Evolutionary conservation across 352 stramenopile genomes (phyloP).

Genomic region (Phytopythium montanum): DNA sequence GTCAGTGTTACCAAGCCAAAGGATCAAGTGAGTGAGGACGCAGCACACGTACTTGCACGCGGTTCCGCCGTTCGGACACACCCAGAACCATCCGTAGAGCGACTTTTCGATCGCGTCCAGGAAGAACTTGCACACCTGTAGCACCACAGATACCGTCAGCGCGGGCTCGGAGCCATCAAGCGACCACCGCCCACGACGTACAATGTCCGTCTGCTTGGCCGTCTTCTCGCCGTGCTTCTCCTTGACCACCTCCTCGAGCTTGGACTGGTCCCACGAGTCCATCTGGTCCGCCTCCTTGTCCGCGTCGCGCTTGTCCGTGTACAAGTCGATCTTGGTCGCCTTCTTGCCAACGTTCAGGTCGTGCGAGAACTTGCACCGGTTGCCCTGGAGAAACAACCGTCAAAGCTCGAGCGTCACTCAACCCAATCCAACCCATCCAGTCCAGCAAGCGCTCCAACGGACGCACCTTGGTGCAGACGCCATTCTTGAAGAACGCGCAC

Average conservation of each 20-base stretch:
- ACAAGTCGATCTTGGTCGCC: conserved; percentile 87
- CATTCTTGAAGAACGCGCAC: conserved; percentile 88
- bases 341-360: conserved; percentile 88
- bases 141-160: background rate
- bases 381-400: conserved; percentile 37
- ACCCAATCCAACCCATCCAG: background rate
- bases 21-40: background rate
- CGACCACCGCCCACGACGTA: conserved; percentile 16
- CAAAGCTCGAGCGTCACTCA: conserved; percentile 1
- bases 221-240: conserved; percentile 84
- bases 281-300: conserved; percentile 76
- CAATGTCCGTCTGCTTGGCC: conserved; percentile 84
- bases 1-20: background rate
- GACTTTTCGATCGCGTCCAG: conserved; percentile 90
- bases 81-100: conserved; percentile 90
- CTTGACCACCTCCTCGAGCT: conserved; percentile 83
- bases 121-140: conserved; percentile 82
- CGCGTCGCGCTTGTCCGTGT: conserved; percentile 74
- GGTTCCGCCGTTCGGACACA: conserved; percentile 82
- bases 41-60: conserved; percentile 56
- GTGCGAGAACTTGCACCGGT: conserved; percentile 88
- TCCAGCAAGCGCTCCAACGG: background rate
- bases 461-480: conserved; percentile 78
- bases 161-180: too few species aligned
- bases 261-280: conserved; percentile 85